Percentiles rank a stretch among this genome's conserved stretches.
Evolutionary conservation across 768 basidiomycete species (phyloP).

Genomic region (Fibroporia radiculosa): DNA sequence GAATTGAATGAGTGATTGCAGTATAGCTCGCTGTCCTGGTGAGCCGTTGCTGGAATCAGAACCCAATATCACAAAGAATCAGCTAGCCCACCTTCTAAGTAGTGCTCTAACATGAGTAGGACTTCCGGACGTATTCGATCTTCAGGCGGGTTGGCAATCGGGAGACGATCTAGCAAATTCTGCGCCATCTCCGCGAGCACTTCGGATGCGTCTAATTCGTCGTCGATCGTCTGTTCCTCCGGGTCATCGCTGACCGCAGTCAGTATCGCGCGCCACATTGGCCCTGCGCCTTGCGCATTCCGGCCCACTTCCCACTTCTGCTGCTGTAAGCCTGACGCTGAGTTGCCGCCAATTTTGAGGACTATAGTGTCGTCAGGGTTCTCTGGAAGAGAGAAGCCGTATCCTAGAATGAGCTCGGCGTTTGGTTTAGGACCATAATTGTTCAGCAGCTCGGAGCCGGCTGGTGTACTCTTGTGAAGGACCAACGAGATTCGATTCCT

Average conservation of each 20-base stretch:
- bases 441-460: conserved; percentile 65
- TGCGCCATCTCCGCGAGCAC: conserved; percentile 62
- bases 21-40: conserved; percentile 53
- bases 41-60: background rate
- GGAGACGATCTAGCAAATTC: conserved; percentile 41
- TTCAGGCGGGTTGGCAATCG: conserved; percentile 17
- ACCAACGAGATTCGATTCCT: conserved; percentile 48
- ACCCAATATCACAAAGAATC: background rate
- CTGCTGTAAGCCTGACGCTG: background rate
- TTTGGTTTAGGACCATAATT: conserved; percentile 93
- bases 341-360: conserved; percentile 58
- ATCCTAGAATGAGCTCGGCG: conserved; percentile 83
- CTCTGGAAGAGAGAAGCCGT: conserved; percentile 74
- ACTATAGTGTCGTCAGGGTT: conserved; percentile 87
- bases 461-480: conserved; percentile 33
- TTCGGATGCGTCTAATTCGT: conserved; percentile 61
- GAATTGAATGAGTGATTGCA: conserved; percentile 45
- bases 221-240: conserved; percentile 33
- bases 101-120: conserved; percentile 54
- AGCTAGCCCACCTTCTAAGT: conserved; percentile 36
- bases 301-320: conserved; percentile 60
- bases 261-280: conserved; percentile 51
- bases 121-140: conserved; percentile 46
- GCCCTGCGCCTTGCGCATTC: conserved; percentile 42
- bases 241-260: conserved; percentile 24